Percentiles rank a stretch among this genome's conserved stretches.
Conservation (phyloP, 2,329 filamentous ascomycete genomes). For the Trichophyton schoenleinii region DNA sequence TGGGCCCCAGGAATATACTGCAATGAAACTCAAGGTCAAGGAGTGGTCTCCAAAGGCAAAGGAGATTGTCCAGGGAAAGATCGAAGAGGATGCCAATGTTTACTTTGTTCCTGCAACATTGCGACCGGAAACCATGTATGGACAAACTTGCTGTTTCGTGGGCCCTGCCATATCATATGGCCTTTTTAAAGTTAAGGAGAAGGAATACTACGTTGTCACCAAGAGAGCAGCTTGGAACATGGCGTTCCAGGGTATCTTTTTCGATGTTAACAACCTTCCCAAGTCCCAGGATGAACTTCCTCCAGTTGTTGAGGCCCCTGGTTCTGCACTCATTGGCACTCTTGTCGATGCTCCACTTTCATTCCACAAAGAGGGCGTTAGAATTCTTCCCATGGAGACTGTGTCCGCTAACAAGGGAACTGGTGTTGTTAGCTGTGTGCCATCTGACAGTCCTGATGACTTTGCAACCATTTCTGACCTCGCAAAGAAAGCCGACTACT, state of each 20-base stretch:
- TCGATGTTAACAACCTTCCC: constrained; percentile 37
- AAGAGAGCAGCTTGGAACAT: constrained; percentile 83
- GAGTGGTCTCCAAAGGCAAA: constrained; percentile 74
- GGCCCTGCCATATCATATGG: constrained; percentile 75
- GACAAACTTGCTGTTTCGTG: constrained; percentile 91
- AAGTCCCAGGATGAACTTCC: constrained; percentile 58
- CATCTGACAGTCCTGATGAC: constrained; percentile 91
- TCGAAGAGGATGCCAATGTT: constrained; percentile 65
- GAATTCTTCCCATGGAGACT: constrained; percentile 89
- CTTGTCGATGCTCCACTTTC: constrained; percentile 74
- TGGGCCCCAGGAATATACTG: constrained; percentile 82
- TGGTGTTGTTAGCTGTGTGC: constrained; percentile 89
- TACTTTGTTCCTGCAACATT: constrained; percentile 88
- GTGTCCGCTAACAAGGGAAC: constrained; percentile 90
- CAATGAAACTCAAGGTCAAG: constrained; percentile 77
- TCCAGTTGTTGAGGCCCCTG: constrained; percentile 61
- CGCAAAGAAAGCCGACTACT: constrained; percentile 89
- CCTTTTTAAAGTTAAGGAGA: constrained; percentile 64
- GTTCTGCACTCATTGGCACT: constrained; percentile 72
- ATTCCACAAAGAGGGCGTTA: constrained; percentile 66
- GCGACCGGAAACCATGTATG: constrained; percentile 96
- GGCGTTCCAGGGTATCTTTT: constrained; percentile 82
- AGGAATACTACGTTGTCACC: constrained; percentile 73
- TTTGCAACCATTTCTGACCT: constrained; percentile 81
- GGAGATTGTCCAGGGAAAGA: constrained; percentile 59